These are phyloP conservation scores for Petrea volubilis DNA, from an alignment of 257 asterid genomes.

Conservation along the genomic window DNA sequence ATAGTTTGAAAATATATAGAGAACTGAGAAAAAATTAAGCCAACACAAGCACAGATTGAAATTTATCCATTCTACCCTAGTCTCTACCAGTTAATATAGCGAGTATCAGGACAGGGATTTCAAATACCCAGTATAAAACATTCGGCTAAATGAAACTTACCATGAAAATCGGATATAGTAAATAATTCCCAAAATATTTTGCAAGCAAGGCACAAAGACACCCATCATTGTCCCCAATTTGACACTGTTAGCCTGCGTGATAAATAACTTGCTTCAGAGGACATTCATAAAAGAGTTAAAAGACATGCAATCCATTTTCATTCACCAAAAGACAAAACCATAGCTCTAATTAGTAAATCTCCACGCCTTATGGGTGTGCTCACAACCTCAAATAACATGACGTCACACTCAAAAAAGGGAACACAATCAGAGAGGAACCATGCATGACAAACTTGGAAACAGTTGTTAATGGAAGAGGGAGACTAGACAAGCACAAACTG, in stretches of 20 bases:
- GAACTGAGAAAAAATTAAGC: conserved; percentile 12
- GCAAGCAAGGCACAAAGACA: conserved; percentile 96
- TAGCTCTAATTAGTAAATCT: not conserved
- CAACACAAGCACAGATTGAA: conserved; percentile 1
- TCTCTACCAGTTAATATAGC: conserved; percentile 1
- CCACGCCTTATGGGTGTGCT: conserved; percentile 2
- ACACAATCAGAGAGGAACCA: not conserved
- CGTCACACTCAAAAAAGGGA: not conserved
- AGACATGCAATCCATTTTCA: conserved; percentile 11
- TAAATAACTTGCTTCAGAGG: conserved; percentile 25
- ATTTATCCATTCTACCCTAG: conserved; percentile 13
- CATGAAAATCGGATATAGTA: conserved; percentile 95
- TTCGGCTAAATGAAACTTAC: conserved; percentile 42
- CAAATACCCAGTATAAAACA: not conserved
- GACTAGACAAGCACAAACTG: too few relatives aligned
- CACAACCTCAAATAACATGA: not conserved
- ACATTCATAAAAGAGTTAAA: conserved; percentile 13
- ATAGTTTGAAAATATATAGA: conserved; percentile 7
- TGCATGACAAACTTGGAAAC: not conserved
- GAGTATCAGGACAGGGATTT: conserved; percentile 7
- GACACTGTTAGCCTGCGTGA: conserved; percentile 61
- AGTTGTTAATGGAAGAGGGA: too few relatives aligned
- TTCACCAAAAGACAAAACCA: conserved; percentile 1
- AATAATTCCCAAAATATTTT: conserved; percentile 93
- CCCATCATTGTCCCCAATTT: conserved; percentile 98